These are phyloP conservation scores for Sphagnurus paluster DNA, from an alignment of 1,284 basidiomycete species.

Conservation along the genomic window DNA sequence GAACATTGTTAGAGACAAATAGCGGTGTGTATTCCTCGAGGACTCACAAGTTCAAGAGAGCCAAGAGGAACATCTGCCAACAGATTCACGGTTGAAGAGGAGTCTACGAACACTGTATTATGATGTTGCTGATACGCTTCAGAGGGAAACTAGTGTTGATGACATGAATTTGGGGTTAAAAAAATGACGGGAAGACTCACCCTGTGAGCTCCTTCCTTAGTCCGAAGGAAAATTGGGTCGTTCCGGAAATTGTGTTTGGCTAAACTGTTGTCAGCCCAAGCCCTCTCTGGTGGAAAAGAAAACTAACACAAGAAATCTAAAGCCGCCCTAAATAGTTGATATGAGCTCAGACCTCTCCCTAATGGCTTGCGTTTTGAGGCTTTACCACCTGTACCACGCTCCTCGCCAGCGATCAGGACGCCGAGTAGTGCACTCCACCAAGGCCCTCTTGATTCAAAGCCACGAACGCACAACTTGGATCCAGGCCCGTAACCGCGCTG, in stretches of 20 bases:
- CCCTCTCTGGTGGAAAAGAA: neutral
- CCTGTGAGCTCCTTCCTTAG: conserved; percentile 44
- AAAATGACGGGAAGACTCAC: conserved; percentile 31
- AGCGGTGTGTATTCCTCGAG: neutral
- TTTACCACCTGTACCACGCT: conserved; percentile 34
- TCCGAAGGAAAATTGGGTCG: conserved; percentile 65
- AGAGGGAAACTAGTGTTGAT: conserved; percentile 46
- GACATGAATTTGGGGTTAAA: no score
- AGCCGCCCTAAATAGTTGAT: conserved; percentile 83
- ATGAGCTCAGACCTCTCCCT: conserved; percentile 78
- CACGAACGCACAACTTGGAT: conserved; percentile 55
- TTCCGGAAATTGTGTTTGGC: conserved; percentile 73
- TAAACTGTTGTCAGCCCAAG: conserved; percentile 26
- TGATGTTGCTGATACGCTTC: conserved; percentile 54
- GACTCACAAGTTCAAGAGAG: conserved; percentile 66
- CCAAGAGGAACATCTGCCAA: conserved; percentile 74
- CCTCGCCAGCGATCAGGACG: conserved; percentile 72
- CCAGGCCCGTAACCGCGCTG: conserved; percentile 79
- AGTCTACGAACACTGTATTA: conserved; percentile 75
- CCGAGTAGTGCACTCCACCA: conserved; percentile 77
- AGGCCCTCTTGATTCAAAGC: conserved; percentile 65
- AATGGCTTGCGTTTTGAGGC: conserved; percentile 51
- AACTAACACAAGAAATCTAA: conserved; percentile 75
- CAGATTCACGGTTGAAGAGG: conserved; percentile 79
- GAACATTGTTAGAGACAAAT: conserved; percentile 1